phyloP scores from a whole-genome alignment of 2,329 filamentous ascomycete genomes.

The Chaetothyriales sp. region DNA sequence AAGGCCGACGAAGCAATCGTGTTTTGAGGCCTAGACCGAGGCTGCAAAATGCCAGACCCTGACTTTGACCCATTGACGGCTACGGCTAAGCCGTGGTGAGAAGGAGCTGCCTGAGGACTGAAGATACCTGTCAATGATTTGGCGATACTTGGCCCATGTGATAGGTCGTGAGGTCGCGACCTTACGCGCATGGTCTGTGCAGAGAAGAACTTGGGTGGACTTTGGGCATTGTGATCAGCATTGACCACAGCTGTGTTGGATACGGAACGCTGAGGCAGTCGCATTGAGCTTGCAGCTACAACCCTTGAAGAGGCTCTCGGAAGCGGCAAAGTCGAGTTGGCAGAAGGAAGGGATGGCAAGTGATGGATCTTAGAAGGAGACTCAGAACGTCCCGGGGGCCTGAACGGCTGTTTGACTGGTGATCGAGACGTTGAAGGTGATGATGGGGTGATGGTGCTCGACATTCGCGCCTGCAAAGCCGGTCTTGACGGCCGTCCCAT shows the following conservation, averaged over 20 bases:
- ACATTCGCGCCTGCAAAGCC: slow-evolving; percentile 41
- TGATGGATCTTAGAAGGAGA: slow-evolving; percentile 11
- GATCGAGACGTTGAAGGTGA: slow-evolving; percentile 7
- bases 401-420: slow-evolving; percentile 11
- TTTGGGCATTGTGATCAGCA: background rate
- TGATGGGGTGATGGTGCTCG: slow-evolving; percentile 7
- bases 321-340: slow-evolving; percentile 13
- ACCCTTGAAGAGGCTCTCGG: slow-evolving; percentile 16
- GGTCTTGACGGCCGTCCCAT: slow-evolving; percentile 51
- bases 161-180: background rate
- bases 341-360: slow-evolving; percentile 6
- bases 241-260: background rate
- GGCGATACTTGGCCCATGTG: background rate
- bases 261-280: background rate
- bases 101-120: background rate
- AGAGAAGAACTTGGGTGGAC: background rate
- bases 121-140: background rate
- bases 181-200: background rate
- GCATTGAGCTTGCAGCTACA: slow-evolving; percentile 6
- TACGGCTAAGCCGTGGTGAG: background rate
- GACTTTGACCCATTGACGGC: background rate
- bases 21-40: slow-evolving; percentile 10
- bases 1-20: slow-evolving; percentile 6
- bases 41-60: slow-evolving; percentile 2
- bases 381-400: slow-evolving; percentile 11